phyloP scores from a whole-genome alignment of 441 rosid genomes.

The Bocquillonia castaneifolia region DNA sequence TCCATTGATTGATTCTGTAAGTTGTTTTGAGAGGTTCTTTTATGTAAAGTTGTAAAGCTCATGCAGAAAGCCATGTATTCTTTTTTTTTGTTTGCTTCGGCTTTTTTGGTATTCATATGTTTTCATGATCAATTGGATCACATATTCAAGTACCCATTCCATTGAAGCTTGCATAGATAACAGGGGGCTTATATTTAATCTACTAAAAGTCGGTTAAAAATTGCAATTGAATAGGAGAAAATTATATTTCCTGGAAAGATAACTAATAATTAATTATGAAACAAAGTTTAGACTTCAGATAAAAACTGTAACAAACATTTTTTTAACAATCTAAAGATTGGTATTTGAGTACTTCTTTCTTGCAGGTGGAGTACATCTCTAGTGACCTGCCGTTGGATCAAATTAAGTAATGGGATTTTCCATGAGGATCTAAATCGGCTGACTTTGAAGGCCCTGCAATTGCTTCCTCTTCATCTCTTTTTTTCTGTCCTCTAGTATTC shows the following conservation, averaged over 20 bases:
- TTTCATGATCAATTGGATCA: neutral
- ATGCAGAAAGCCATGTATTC: neutral
- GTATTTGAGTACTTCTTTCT: too few species aligned
- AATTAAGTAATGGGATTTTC: conserved; percentile 3
- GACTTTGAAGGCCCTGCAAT: too few species aligned
- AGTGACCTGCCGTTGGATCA: conserved; percentile 8
- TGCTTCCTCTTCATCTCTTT: neutral
- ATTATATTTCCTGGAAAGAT: too few species aligned
- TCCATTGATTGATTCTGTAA: neutral
- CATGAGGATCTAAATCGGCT: neutral
- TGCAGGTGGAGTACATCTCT: too few species aligned
- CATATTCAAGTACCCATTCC: neutral
- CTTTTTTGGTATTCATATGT: neutral
- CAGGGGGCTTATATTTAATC: too few species aligned
- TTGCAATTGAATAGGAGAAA: too few species aligned
- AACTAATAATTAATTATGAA: too few species aligned
- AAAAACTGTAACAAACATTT: too few species aligned
- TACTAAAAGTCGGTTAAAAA: too few species aligned
- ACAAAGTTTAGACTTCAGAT: too few species aligned
- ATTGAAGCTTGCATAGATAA: too few species aligned
- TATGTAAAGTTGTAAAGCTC: neutral
- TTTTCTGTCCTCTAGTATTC: neutral
- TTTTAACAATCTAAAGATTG: too few species aligned
- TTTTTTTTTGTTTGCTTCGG: neutral
- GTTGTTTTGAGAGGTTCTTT: neutral